Base-by-base conservation (phyloP, 1,284 basidiomycete species). In the Naganishia sp. region DNA sequence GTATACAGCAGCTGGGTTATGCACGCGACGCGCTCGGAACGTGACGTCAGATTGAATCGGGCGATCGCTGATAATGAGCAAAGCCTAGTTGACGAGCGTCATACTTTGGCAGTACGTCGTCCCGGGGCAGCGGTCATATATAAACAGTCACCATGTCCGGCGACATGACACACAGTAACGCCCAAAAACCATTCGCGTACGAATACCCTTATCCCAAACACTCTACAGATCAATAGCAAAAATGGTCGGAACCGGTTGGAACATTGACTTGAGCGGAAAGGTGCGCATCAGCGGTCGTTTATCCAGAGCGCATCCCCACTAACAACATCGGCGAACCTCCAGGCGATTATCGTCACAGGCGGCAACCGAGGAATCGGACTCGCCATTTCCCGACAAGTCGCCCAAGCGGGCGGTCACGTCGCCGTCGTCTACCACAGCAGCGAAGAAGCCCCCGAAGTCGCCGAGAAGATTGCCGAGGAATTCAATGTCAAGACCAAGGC, bases 361-460 rank as follows among this genome's bases (percentile, higher is more conserved):
- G 73, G 74, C 4, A 74, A 74, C 60, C 49, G 72, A 71, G 74
- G 74, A 9, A 73, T 74, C 50, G 72, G 72, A 3, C 63, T 71
- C 2, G 71, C 73, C 15, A 74, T 76, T 55, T 69, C 64, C 43
- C 62, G 72, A 25, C 72, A 76, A 49, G 46, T 60, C 32, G 74
- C 74, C 17, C 73, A 76, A 69, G 74, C 74, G 45, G 74, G 74
- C 15, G 73, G 73, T 2, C 71, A 74, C 67, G 73, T 76, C 41
- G 68, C 73, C 2, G 72, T 74, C 55, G 66, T 76, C 63, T 76
- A 74, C 63, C 65, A 67, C 47, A 66, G 67, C 17, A 71, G 69
- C 45, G 25, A 65, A 11, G 72, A 74, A 55, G 74, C 74, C 7
- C 71, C 68, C 6, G 67, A 74, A 23, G 67, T 68, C 17, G 73